Base-by-base conservation (phyloP, 768 basidiomycete species). In the Multifurca ochricompacta region DNA sequence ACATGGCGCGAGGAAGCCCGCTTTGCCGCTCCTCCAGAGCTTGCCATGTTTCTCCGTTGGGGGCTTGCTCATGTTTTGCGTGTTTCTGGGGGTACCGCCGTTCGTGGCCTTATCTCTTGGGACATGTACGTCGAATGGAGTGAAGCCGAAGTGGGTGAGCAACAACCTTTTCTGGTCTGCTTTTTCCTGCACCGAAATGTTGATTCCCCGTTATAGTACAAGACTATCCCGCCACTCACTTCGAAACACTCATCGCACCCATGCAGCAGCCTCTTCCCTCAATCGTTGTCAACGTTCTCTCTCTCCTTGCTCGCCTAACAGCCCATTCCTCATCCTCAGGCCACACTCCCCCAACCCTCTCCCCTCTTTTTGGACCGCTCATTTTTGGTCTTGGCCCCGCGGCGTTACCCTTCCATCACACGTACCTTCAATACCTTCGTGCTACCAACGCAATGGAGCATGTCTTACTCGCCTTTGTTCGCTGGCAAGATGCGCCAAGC, bases 21-120 rank as follows among this genome's bases (percentile, higher is more conserved):
- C 30, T 88, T 95, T 63, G 88, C 91, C 0, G 83, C 82, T 4
- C 84, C 89, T 10, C 85, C 93, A 60, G 90, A 96, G 64, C 73
- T 97, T 16, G 92, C 85, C 4, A 92, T 93, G 85, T 81, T 86
- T 62, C 73, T 97, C 31, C 82, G 94, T 23, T 99, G 95, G 95
- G 91, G 84, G 28, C 77, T 97, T 6, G 87, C 83, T 4, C 73
- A 92, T 27, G 80, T 90, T 40, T 78, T 90, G 32, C 70, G 91
- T 45, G 76, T 86, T 3, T 76, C 81, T 14, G 79, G 77, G 34
- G 84, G 83, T 2, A 74, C 81, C 58, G 83, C 86, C 43, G 78
- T 84, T 19, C 78, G 90, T 16, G 95, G 95, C 5, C 70, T 96
- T 23, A 65, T 97, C 36, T 78, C 83, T 59, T 91, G 89, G 84